Evolutionary conservation across 371 early-diverging fungal genomes (phyloP).

Genomic region (Apophysomyces sp.): DNA sequence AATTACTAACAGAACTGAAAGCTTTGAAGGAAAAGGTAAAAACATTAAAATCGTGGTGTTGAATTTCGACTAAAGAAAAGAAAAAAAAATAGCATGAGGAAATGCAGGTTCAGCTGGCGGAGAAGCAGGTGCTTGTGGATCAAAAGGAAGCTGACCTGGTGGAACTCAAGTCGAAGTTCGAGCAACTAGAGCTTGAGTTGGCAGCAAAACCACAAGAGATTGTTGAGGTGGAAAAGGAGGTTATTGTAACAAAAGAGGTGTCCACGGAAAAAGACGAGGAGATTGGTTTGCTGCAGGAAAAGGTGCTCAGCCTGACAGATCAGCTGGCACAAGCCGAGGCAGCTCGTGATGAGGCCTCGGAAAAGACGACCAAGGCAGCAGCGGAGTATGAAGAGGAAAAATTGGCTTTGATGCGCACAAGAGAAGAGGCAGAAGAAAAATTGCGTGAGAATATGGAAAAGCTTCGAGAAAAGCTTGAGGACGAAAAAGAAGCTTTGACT

Average conservation of each 20-base stretch:
- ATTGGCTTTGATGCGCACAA: slow-evolving; percentile 5
- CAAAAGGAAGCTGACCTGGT: slow-evolving; percentile 14
- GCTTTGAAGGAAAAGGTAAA: slow-evolving; percentile 18
- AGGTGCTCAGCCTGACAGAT: background rate
- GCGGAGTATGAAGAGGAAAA: slow-evolving; percentile 14
- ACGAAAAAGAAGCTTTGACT: slow-evolving; percentile 17
- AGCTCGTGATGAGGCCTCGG: background rate
- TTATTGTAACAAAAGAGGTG: background rate
- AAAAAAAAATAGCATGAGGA: slow-evolving; percentile 12
- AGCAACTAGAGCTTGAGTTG: slow-evolving; percentile 10
- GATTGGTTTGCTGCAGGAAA: background rate
- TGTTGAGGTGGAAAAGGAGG: background rate
- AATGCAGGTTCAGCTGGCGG: slow-evolving; percentile 9
- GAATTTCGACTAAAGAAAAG: background rate
- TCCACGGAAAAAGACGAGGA: background rate
- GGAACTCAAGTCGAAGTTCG: slow-evolving; percentile 8
- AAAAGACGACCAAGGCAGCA: background rate
- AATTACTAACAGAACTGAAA: slow-evolving; percentile 20
- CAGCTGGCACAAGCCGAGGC: background rate
- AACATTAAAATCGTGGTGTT: background rate
- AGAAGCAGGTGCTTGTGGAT: slow-evolving; percentile 14
- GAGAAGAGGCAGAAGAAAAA: slow-evolving; percentile 9
- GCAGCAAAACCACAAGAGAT: background rate
- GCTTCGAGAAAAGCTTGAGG: slow-evolving; percentile 23
- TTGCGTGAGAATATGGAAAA: slow-evolving; percentile 17